These are phyloP conservation scores for Spencermartinsiella europaea DNA, from an alignment of 805 yeast genomes.

Conservation along the genomic window DNA sequence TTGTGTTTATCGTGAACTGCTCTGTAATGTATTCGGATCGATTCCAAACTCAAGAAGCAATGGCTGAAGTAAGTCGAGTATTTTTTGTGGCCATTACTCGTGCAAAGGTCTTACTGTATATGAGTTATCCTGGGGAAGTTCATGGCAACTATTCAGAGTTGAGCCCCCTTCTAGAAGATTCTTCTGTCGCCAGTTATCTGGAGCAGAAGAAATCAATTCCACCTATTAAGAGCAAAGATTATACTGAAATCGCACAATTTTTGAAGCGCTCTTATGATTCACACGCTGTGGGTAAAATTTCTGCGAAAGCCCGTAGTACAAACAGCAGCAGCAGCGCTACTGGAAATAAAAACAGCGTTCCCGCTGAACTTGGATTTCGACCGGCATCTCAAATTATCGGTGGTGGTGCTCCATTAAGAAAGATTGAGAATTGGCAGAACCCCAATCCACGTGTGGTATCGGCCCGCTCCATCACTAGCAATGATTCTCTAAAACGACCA, in stretches of 20 bases:
- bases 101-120: conserved; percentile 55
- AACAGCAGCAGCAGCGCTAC: too few species aligned
- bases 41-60: conserved; percentile 12
- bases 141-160: neutral
- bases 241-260: neutral
- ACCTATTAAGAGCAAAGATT: neutral
- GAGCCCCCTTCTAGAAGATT: neutral
- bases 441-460: too few species aligned
- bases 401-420: too few species aligned
- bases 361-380: too few species aligned
- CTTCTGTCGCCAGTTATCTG: neutral
- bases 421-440: too few species aligned
- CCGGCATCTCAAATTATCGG: too few species aligned
- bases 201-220: neutral
- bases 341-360: too few species aligned
- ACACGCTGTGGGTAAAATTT: too few species aligned
- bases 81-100: conserved; percentile 87
- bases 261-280: neutral
- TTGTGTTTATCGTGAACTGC: conserved; percentile 71
- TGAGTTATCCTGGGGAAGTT: conserved; percentile 23
- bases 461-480: too few species aligned
- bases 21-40: neutral
- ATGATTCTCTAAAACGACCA: too few species aligned
- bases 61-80: conserved; percentile 77
- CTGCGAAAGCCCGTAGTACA: too few species aligned